Evolutionary conservation across 164 flowering plant genomes (phyloP), one percentile per base, ranked within the genome.

Genomic region (Tetrastigma voinierianum): DNA sequence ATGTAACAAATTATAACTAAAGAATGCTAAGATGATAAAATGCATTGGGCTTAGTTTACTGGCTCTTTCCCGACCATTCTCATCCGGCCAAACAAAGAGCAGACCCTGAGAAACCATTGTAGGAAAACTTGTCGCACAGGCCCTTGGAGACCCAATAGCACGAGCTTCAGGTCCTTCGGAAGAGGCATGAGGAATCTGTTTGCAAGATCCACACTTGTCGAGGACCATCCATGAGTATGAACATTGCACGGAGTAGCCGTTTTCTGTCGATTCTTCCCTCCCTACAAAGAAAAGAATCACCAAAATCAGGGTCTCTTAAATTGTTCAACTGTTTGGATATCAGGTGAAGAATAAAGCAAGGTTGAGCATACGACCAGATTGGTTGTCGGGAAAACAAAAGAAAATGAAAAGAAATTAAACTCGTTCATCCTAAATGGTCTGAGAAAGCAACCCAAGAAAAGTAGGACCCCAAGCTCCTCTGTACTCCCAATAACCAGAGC

Each of bases 61-160:
- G 69, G 97, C 94, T 83, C 85, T 86, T 74, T 92, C 94, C 90
- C 77, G 84, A 6, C 97, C 96, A 76, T 90, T 89, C 76, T 95
- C 97, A 75, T 95, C 97, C 2, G 99, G 97, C 97, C 97, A 95
- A 70, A 95, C 99, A 78, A 92, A 95, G 56, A 95, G 96, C 75
- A 95, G 74, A 23, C 99, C 99, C 71, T 95, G 97, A 69, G 99
- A 95, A 46, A 89, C 93, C 76, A 83, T 80, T 0, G 97, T 92
- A 2, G 99, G 97, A 62, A 92, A 76, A 74, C 77, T 87, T 0
- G 85, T 85, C 3, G 80, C 93, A 71, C 97, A 91, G 0, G 98
- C 98, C 73, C 91, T 83, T 0, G 90, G 91, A 40, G 96, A 90
- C 66, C 64, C 67, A 17, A 84, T 68, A 6, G 96, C 96, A 11